These are phyloP conservation scores for Talaromyces piceae DNA, from an alignment of 2,329 filamentous ascomycete genomes.

Conservation along the genomic window DNA sequence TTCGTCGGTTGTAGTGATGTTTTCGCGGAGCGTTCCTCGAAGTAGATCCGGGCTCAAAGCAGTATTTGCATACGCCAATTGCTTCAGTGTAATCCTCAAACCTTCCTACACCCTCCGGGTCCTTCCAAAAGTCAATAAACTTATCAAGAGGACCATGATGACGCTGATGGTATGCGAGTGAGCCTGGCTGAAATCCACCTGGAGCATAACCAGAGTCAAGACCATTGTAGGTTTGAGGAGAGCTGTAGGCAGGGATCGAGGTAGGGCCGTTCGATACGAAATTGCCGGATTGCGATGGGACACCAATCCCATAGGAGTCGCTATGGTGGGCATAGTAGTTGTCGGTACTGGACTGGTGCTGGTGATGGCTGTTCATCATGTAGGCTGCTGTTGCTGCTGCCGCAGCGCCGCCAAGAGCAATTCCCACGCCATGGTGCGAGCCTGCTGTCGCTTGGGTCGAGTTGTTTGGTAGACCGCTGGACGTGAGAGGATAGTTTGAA, in stretches of 20 bases:
- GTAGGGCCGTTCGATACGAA: conserved; percentile 10
- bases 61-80: conserved; percentile 58
- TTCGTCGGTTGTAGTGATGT: conserved; percentile 46
- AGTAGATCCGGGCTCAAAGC: conserved; percentile 54
- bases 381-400: conserved; percentile 38
- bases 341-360: conserved; percentile 22
- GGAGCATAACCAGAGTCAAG: conserved; percentile 10
- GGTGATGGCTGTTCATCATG: conserved; percentile 30
- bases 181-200: conserved; percentile 24
- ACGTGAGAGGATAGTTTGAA: conserved; percentile 15
- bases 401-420: conserved; percentile 32
- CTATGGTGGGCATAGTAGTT: conserved; percentile 1
- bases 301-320: conserved; percentile 5
- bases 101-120: conserved; percentile 55
- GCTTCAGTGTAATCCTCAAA: conserved; percentile 63
- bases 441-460: conserved; percentile 16
- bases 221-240: neutral
- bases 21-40: conserved; percentile 53
- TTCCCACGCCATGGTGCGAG: conserved; percentile 22
- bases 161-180: conserved; percentile 44
- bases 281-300: conserved; percentile 3
- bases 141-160: conserved; percentile 50
- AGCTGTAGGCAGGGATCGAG: neutral
- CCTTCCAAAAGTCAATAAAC: conserved; percentile 55
- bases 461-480: conserved; percentile 13